A percentile compares a stretch with the other conserved stretches of the same genome.
Evolutionary conservation across 305 asterid genomes (phyloP).

Genomic region (Solanum hybrid): DNA sequence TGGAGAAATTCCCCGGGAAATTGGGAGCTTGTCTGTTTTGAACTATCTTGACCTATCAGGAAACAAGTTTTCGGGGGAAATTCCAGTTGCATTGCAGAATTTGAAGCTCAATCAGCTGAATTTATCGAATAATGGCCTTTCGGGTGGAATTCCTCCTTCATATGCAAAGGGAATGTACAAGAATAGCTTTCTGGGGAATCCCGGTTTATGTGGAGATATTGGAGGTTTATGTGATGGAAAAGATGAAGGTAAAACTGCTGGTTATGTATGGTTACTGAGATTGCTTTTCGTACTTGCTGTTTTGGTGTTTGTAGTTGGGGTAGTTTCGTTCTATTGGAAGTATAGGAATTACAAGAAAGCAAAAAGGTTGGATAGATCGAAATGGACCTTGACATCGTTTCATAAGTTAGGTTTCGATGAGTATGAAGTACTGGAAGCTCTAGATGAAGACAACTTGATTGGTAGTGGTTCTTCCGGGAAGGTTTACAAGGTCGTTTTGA

Average conservation of each 20-base stretch:
- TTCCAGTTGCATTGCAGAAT: slow-evolving; percentile 64
- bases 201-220: slow-evolving; percentile 69
- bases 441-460: slow-evolving; percentile 84
- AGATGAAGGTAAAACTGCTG: slow-evolving; percentile 22
- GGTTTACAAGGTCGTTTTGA: slow-evolving; percentile 86
- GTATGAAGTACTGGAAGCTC: slow-evolving; percentile 58
- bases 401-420: slow-evolving; percentile 82
- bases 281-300: slow-evolving; percentile 50
- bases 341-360: slow-evolving; percentile 39
- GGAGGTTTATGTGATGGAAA: slow-evolving; percentile 57
- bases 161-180: slow-evolving; percentile 67
- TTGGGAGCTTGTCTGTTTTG: slow-evolving; percentile 62
- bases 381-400: slow-evolving; percentile 91
- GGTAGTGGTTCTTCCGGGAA: slow-evolving; percentile 95
- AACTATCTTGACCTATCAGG: slow-evolving; percentile 93
- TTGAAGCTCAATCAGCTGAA: slow-evolving; percentile 83
- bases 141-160: slow-evolving; percentile 68
- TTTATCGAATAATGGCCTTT: slow-evolving; percentile 64
- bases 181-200: slow-evolving; percentile 74
- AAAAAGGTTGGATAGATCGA: slow-evolving; percentile 54
- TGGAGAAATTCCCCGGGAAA: slow-evolving; percentile 68
- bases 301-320: slow-evolving; percentile 48
- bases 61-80: slow-evolving; percentile 56
- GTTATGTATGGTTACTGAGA: slow-evolving; percentile 56
- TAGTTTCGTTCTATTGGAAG: slow-evolving; percentile 56